Conservation (phyloP, 805 yeast genomes). For the Starmera dryadoides region DNA sequence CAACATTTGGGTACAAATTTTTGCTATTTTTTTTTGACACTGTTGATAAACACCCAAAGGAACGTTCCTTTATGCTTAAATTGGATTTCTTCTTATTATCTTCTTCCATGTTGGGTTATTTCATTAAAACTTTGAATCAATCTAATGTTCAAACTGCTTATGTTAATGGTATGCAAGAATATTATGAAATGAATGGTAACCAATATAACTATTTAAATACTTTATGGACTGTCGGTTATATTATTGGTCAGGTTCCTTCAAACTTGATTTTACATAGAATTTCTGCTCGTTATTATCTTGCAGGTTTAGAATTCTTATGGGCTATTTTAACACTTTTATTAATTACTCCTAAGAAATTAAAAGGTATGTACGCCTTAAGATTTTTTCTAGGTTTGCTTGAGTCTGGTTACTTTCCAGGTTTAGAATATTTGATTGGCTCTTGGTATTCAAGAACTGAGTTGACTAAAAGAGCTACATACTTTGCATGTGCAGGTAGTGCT, state of each 20-base stretch:
- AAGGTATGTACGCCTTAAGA: slow-evolving; percentile 20
- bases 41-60: slow-evolving; percentile 25
- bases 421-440: slow-evolving; percentile 30
- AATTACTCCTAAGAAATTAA: slow-evolving; percentile 15
- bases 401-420: slow-evolving; percentile 37
- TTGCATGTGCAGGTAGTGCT: slow-evolving; percentile 23
- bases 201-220: slow-evolving; percentile 36
- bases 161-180: slow-evolving; percentile 37
- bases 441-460: slow-evolving; percentile 24
- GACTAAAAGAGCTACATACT: slow-evolving; percentile 21
- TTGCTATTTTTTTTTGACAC: slow-evolving; percentile 15
- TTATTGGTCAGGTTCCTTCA: slow-evolving; percentile 39
- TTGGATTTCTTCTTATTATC: slow-evolving; percentile 29
- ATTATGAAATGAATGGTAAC: slow-evolving; percentile 28
- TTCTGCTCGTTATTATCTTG: slow-evolving; percentile 34
- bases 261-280: slow-evolving; percentile 29
- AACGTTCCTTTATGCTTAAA: slow-evolving; percentile 22
- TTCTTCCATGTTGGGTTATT: slow-evolving; percentile 34
- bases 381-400: slow-evolving; percentile 34
- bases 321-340: slow-evolving; percentile 27
- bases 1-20: background rate
- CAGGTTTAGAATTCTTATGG: slow-evolving; percentile 35
- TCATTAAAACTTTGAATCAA: slow-evolving; percentile 34
- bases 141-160: slow-evolving; percentile 34
- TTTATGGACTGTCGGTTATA: slow-evolving; percentile 39